Conservation (phyloP, 129 eudicot genomes). For the Helianthus tuberosus region DNA sequence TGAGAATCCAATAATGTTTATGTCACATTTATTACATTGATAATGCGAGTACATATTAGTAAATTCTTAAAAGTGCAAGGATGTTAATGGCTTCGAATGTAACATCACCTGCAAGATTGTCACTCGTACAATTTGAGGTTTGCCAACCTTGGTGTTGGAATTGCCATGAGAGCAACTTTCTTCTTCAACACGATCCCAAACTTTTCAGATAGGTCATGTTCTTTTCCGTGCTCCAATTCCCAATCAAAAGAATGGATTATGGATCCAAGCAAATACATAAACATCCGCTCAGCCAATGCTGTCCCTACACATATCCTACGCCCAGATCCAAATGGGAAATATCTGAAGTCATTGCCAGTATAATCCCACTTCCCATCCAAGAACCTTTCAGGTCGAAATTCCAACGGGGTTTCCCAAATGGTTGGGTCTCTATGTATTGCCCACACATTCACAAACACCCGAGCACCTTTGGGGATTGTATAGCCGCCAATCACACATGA, state of each 20-base stretch:
- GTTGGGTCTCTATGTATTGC: conserved; percentile 56
- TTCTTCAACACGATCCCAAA: conserved; percentile 63
- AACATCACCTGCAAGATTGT: background rate
- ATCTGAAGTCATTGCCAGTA: conserved; percentile 48
- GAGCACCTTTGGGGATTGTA: conserved; percentile 53
- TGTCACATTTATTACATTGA: background rate
- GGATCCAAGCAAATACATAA: conserved; percentile 50
- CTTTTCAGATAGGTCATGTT: conserved; percentile 42
- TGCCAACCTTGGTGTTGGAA: conserved; percentile 57
- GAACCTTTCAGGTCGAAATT: conserved; percentile 55
- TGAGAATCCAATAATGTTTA: background rate
- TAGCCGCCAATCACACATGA: conserved; percentile 51
- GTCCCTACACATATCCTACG: conserved; percentile 65
- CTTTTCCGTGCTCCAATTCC: conserved; percentile 43
- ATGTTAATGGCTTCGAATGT: background rate
- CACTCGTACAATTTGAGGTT: background rate
- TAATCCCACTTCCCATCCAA: conserved; percentile 44
- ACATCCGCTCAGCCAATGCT: conserved; percentile 56
- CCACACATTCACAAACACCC: conserved; percentile 53
- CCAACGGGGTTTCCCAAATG: conserved; percentile 49
- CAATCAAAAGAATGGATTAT: conserved; percentile 56
- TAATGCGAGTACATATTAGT: background rate
- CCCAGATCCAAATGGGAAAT: conserved; percentile 58
- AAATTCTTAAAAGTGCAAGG: background rate
- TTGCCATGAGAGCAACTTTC: conserved; percentile 39